Conservation (phyloP, 2,329 filamentous ascomycete genomes). For the Neoarthrinium moseri region DNA sequence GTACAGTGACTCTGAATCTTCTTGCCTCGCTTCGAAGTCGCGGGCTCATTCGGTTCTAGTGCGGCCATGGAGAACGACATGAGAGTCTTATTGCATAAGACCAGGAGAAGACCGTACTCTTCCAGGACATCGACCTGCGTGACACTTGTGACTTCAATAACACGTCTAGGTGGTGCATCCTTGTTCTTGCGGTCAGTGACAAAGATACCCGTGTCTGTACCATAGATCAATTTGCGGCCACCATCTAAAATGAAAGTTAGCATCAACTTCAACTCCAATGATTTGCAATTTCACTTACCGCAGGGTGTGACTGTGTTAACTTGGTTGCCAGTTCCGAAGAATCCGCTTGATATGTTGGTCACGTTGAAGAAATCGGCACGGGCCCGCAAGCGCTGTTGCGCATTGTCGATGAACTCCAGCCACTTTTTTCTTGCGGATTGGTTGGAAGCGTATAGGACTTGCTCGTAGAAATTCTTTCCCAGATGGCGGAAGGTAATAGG, state of each 20-base stretch:
- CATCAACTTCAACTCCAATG: too few relatives aligned
- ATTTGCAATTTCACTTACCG: constrained; percentile 50
- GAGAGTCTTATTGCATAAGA: constrained; percentile 89
- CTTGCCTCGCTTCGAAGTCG: constrained; percentile 80
- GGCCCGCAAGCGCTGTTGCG: constrained; percentile 82
- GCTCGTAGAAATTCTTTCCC: constrained; percentile 91
- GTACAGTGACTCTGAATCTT: constrained; percentile 97
- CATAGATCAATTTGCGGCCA: constrained; percentile 89
- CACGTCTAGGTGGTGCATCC: constrained; percentile 75
- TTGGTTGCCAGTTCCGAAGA: constrained; percentile 68
- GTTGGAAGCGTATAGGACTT: constrained; percentile 84
- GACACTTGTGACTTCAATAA: constrained; percentile 82
- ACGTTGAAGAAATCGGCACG: constrained; percentile 91
- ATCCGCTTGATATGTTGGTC: constrained; percentile 56
- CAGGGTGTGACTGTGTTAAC: constrained; percentile 95
- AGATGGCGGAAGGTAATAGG: constrained; percentile 96
- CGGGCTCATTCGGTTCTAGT: constrained; percentile 78
- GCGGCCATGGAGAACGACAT: constrained; percentile 87
- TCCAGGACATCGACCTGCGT: constrained; percentile 96
- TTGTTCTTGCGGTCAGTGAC: constrained; percentile 88
- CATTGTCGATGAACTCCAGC: constrained; percentile 91
- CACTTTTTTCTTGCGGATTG: constrained; percentile 90
- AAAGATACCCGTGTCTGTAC: constrained; percentile 92
- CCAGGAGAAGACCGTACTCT: constrained; percentile 87
- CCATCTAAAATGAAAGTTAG: constrained; percentile 64